Evolutionary conservation across 257 asterid species (phyloP), one percentile per base, ranked within the genome.

Genomic region (Rubia yunnanensis): DNA sequence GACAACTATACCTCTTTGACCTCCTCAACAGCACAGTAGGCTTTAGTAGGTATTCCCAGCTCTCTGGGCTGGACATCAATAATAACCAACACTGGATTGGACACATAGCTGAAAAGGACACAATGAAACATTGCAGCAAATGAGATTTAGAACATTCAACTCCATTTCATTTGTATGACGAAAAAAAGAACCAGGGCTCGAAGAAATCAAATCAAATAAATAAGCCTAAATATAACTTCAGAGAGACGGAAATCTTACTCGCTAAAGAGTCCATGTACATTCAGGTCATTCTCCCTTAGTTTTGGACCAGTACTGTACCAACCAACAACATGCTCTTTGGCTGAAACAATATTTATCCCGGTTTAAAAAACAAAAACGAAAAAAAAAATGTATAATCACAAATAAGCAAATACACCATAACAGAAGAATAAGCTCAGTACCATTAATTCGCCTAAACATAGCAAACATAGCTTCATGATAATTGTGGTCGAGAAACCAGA

Each of bases 251-350:
- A 5, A 72, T 49, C 96, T 76, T 80, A 91, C 98, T 86, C 95
- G 22, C 82, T 82, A 70, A 91, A 88, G 66, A 91, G 92, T 34
- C 74, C 86, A 68, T 88, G 96, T 75, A 91, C 68, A 59, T 78
- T 83, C 32, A 91, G 80, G 74, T 91, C 98, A 74, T 88, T 91
- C 79, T 92, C 96, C 74, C 85, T 79, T 58, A 92, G 88, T 67
- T 92, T 92, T 11, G 98, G 96, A 23, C 98, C 98, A 39, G 96
- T 89, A 85, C 96, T 92, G 67, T 92, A 92, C 98, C 98, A 92
- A 59, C 98, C 98, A 79, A 92, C 95, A 63, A 92, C 96, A 71
- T 92, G 98, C 81, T 92, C 98, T 89, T 92, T 92, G 58, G 96
- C 98, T 92, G 94, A 72, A 22, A 54, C 56, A 70, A 62, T 13